phyloP scores from a whole-genome alignment of 73 alveolate genomes.

The Tetrahymena thermophila region DNA sequence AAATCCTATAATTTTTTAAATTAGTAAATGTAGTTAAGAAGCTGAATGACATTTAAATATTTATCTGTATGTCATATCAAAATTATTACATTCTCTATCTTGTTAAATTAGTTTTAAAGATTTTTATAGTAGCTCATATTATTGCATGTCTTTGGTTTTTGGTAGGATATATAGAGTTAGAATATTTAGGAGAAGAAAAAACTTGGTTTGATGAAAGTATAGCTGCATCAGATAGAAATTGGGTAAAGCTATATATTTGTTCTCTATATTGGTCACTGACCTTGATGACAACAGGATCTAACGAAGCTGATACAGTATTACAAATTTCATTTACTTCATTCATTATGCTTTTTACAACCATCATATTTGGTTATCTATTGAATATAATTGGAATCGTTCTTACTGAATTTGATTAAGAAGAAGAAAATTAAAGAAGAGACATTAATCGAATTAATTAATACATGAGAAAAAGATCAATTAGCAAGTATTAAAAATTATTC shows the following conservation, averaged over 20 bases:
- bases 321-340: not conserved
- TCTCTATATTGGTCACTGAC: not conserved
- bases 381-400: not conserved
- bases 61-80: not conserved
- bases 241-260: not conserved
- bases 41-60: not conserved
- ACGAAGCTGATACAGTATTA: not conserved
- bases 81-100: not conserved
- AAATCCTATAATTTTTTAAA: not conserved
- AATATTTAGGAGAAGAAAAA: not conserved
- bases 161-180: not conserved
- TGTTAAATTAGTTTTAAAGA: not conserved
- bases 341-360: not conserved
- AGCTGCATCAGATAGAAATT: not conserved
- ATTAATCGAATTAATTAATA: not conserved
- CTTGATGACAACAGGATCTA: not conserved
- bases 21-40: not conserved
- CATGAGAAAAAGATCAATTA: not conserved
- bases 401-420: not conserved
- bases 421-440: not conserved
- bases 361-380: not conserved
- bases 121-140: not conserved
- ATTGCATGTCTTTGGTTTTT: not conserved
- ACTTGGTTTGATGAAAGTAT: not conserved
- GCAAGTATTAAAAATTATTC: not conserved